Conservation (phyloP, 805 yeast genomes). For the Kodamaea jinghongensis region DNA sequence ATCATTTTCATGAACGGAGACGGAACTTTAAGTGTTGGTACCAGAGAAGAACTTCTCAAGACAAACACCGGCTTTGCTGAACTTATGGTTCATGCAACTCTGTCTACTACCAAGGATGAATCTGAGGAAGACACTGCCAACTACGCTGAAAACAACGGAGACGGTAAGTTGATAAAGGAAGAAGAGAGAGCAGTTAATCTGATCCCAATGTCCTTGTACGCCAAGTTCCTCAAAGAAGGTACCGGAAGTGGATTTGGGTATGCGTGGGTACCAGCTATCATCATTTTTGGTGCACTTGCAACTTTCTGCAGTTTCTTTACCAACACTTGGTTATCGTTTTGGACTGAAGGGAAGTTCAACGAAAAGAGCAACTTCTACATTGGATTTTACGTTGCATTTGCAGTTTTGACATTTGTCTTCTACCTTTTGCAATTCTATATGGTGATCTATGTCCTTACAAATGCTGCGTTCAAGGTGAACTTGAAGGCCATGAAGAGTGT, state of each 20-base stretch:
- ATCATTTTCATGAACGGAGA: conserved; percentile 69
- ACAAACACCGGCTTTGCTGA: conserved; percentile 33
- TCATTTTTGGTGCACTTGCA: conserved; percentile 26
- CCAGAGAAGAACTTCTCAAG: conserved; percentile 50
- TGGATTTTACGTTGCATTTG: conserved; percentile 66
- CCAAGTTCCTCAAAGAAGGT: conserved; percentile 29
- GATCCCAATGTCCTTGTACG: conserved; percentile 31
- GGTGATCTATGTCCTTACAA: conserved; percentile 48
- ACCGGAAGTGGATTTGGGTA: conserved; percentile 10
- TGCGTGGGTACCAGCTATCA: not conserved
- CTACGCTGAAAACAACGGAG: not conserved
- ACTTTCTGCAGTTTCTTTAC: conserved; percentile 57
- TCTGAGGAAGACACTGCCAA: conserved; percentile 12
- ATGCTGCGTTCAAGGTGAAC: conserved; percentile 57
- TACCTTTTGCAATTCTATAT: conserved; percentile 41
- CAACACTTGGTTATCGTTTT: conserved; percentile 79
- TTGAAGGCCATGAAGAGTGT: conserved; percentile 56
- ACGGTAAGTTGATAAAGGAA: conserved; percentile 10
- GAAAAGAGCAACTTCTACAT: conserved; percentile 58
- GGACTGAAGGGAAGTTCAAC: conserved; percentile 60
- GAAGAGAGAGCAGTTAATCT: conserved; percentile 22
- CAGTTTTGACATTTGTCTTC: conserved; percentile 47
- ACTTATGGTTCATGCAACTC: conserved; percentile 26
- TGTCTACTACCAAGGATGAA: conserved; percentile 23
- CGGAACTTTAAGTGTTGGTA: conserved; percentile 58